A percentile compares a stretch with the other conserved stretches of the same genome.
These are phyloP conservation scores for Pseudognaphalium luteoalbum DNA, from an alignment of 129 eudicot genomes.

Conservation along the genomic window DNA sequence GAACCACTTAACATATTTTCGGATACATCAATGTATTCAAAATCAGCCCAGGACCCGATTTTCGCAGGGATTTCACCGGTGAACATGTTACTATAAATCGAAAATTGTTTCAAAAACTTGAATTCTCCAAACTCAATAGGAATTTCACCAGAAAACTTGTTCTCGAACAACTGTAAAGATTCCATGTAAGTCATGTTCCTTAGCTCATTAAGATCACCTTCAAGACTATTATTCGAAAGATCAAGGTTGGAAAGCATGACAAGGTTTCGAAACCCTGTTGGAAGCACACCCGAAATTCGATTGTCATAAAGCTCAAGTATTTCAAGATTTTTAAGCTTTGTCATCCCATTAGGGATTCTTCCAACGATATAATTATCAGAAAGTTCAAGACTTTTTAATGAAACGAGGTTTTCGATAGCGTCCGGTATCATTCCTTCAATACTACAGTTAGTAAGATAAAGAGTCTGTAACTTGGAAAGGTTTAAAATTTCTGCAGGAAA, in stretches of 20 bases:
- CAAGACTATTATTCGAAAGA: conserved; percentile 60
- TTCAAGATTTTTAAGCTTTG: conserved; percentile 44
- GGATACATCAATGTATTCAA: conserved; percentile 50
- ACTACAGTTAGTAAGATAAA: conserved; percentile 62
- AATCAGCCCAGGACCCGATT: conserved; percentile 60
- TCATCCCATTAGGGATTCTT: conserved; percentile 48
- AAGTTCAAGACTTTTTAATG: conserved; percentile 53
- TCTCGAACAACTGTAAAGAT: conserved; percentile 58
- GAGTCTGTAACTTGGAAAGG: conserved; percentile 45
- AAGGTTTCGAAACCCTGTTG: conserved; percentile 55
- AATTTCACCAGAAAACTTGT: conserved; percentile 49
- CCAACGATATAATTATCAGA: conserved; percentile 47
- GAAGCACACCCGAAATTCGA: conserved; percentile 42
- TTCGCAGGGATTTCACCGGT: conserved; percentile 55
- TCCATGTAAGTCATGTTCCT: conserved; percentile 32
- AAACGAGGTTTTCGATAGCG: conserved; percentile 50
- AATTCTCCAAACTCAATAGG: conserved; percentile 65
- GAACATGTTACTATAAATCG: conserved; percentile 51
- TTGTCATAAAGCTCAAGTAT: conserved; percentile 56
- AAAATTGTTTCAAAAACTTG: conserved; percentile 43
- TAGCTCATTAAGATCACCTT: conserved; percentile 58
- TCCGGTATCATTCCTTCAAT: conserved; percentile 54
- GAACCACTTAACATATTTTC: conserved; percentile 50
- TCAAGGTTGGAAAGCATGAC: conserved; percentile 47
- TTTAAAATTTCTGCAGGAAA: conserved; percentile 55